Base-by-base conservation (phyloP, 2,329 filamentous ascomycete species). In the Fusarium armeniacum region DNA sequence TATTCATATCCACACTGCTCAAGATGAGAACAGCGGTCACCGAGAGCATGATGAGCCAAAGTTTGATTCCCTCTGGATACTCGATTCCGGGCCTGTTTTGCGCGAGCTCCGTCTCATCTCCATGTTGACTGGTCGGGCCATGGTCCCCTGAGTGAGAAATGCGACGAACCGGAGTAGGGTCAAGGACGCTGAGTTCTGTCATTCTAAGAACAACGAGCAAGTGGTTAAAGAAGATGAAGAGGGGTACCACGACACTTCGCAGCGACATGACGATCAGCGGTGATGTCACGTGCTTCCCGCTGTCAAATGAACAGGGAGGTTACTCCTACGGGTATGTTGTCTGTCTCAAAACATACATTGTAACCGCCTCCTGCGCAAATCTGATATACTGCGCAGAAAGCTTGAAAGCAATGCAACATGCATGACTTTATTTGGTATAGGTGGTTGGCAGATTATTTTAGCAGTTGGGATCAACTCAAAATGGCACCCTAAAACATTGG, bases 1-100 rank as follows among this genome's bases (percentile, higher is more conserved):
- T 74, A 24, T 73, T 73, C 63, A 72, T 72, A 24, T 75, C 72
- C 20, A 75, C 50, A 7, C 70, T 65, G 9, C 63, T 65, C 3
- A 73, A 51, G 4, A 71, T 12, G 9, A 70, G 67, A 7, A 67
- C 47, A 3, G 51, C 38, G 0, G 28, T 4, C 2, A 67, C 16
- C 0, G 53, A 63, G 6, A 70, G 20, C 24, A 70, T 64, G 4
- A 51, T 56, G 1, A 70, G 12, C 54, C 66, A 67, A 8, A 70
- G 18, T 1, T 36, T 52, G 3, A 55, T 2, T 0, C 58, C 67
- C 1, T 30, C n/a, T 20, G 67, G 66, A 24, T 64, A 70, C 2
- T 30, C 22, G 10, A 1, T n/a, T 0, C 26, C 51, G 0, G 26
- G 2, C 1, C 16, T 26, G 5, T 20, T 16, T 2, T 30, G n/a